Conservation (phyloP, 495 filamentous ascomycete genomes). For the Geoglossum glabrum region DNA sequence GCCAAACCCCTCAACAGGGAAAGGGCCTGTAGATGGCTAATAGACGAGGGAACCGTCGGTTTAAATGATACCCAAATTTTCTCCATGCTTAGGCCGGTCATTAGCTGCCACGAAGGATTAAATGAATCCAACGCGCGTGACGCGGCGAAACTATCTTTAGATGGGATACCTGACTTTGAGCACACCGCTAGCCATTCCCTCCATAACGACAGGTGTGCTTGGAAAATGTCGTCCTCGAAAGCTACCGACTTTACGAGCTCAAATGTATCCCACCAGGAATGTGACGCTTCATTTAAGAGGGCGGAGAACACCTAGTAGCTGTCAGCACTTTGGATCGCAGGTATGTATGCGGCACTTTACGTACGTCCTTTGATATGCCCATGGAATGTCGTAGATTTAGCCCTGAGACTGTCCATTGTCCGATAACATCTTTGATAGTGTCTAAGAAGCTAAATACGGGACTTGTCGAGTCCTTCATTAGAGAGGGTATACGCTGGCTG, state of each 20-base stretch:
- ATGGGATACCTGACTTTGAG: not conserved
- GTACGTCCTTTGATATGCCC: not conserved
- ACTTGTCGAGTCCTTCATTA: conserved; percentile 43
- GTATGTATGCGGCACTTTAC: not conserved
- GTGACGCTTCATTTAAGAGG: not conserved
- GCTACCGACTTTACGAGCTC: not conserved
- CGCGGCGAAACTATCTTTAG: conserved; percentile 17
- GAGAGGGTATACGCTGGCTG: conserved; percentile 31
- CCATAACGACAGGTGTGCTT: conserved; percentile 31
- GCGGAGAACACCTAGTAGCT: not conserved
- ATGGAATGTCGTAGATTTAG: not conserved
- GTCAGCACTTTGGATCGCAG: not conserved
- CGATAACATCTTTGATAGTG: not conserved
- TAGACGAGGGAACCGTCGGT: conserved; percentile 37
- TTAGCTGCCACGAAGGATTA: conserved; percentile 33
- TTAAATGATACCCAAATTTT: conserved; percentile 53
- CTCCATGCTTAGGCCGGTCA: conserved; percentile 70
- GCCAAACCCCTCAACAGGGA: conserved; percentile 47
- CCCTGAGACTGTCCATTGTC: not conserved
- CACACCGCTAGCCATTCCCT: conserved; percentile 10
- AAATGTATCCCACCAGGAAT: conserved; percentile 2
- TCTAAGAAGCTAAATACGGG: not conserved
- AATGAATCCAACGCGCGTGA: conserved; percentile 26
- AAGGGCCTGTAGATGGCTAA: conserved; percentile 28
- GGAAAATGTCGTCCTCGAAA: conserved; percentile 35